Evolutionary conservation across 23 red algal genomes (phyloP), one percentile per base, ranked within the genome.

Genomic region (Gracilaria domingensis): DNA sequence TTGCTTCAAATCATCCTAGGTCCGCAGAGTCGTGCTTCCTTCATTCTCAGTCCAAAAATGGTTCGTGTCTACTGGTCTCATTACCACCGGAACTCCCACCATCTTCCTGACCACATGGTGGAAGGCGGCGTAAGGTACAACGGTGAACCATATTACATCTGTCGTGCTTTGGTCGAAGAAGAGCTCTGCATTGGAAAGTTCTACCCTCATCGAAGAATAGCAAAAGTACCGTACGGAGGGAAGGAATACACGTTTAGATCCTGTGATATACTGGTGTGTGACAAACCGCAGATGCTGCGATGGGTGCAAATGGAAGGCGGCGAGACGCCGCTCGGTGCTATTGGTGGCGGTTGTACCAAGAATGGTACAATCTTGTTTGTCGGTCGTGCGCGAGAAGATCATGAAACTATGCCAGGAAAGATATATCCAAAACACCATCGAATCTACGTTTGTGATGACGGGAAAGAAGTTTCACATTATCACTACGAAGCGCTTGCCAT

Each of bases 121-220:
- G 39, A 77, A 37, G 72, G 72, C 42, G 72, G 72, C 0, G 12
- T 5, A 30, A 33, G 72, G 2, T 50, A 77, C 72, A 77, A 77
- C 72, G 72, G 72, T 0, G 45, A 77, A 11, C 72, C 72, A 8
- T 49, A 51, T 20, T 77, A 77, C 39, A 77, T 77, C 42, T 50
- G 40, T 28, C 72, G 72, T 14, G 72, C 72, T 0, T 7, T 51
- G n/a, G 72, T 77, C 8, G 24, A 77, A 18, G 42, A 30, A 20
- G 72, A 77, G 25, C 72, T 77, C 2, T 77, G 72, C 17, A 51
- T 77, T 0, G 72, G 72, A 25, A 77, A 77, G 45, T 77, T 77
- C 39, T 77, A 77, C 39, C 20, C 72, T 12, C 39, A 20, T 34
- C 72, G 72, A 24, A 51, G 36, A 37, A 77, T 77, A 24, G 72